Base-by-base conservation (phyloP, 2,329 filamentous ascomycete species). In the Curvularia spicifera region DNA sequence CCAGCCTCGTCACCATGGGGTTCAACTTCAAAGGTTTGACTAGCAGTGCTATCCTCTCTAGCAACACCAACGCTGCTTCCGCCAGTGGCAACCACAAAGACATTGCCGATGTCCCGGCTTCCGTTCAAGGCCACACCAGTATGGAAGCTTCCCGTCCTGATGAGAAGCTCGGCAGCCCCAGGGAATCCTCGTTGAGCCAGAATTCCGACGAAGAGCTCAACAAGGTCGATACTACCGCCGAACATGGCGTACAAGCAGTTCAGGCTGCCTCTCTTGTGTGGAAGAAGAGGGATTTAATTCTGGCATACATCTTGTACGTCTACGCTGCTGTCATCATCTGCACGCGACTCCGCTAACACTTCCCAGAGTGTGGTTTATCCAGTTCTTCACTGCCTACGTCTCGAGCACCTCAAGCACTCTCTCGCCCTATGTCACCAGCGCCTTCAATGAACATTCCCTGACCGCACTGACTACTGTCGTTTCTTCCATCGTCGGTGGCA, bases 361-460 rank as follows among this genome's bases (percentile, higher is more conserved):
- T 1, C 2, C 7, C 40, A 74, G 72, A 29, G 69, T 75, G 63
- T 75, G 72, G 72, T 40, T 64, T 51, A 80, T 80, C 39, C 77
- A 82, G 24, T 83, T 80, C 69, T 78, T 81, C 66, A 82, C 84
- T 54, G 79, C 79, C 22, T 73, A 83, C 55, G 73, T 80, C 51
- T 72, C 78, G 45, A 75, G 76, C 48, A 76, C 77, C 35, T 76
- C 78, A 28, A 73, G 73, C 51, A 80, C 78, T 18, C 56, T 80
- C 15, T 68, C 70, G 0, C 71, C 76, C 12, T 80, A 78, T 51
- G 80, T 83, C 57, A 78, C 77, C 9, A 76, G 71, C 37, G 65
- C 64, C 22, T 80, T 79, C 57, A 50, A 68, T 22, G 24, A 64
- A 39, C 76, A 78, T 62, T 77, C 72, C 5, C 69, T 78, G 31